These are phyloP conservation scores for Candida piceae DNA, from an alignment of 805 yeast genomes.

Conservation along the genomic window DNA sequence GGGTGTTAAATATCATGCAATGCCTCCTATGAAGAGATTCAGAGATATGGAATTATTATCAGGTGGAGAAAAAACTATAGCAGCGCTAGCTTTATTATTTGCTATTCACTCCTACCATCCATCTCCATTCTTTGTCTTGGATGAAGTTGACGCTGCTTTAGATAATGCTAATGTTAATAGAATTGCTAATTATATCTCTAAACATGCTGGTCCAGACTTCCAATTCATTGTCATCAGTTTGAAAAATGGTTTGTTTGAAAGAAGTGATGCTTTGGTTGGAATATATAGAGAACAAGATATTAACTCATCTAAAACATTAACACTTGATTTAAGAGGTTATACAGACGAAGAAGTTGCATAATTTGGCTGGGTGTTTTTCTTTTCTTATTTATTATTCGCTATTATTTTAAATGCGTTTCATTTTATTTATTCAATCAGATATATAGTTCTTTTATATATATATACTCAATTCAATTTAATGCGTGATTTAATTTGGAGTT, in stretches of 20 bases:
- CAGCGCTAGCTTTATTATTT: conserved; percentile 88
- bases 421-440: background rate
- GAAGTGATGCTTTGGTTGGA: conserved; percentile 88
- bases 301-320: conserved; percentile 68
- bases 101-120: conserved; percentile 89
- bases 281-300: conserved; percentile 77
- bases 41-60: conserved; percentile 88
- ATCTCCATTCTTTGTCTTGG: conserved; percentile 92
- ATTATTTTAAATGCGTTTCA: no score
- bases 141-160: conserved; percentile 97
- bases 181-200: conserved; percentile 80
- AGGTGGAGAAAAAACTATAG: conserved; percentile 96
- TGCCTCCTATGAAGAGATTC: conserved; percentile 94
- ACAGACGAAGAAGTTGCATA: conserved; percentile 33
- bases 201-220: conserved; percentile 68
- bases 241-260: conserved; percentile 81
- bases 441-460: background rate
- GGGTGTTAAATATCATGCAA: conserved; percentile 87
- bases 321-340: conserved; percentile 65
- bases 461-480: no score
- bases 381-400: no score
- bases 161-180: conserved; percentile 83
- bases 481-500: no score
- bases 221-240: conserved; percentile 92
- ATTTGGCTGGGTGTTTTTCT: no score